Base-by-base conservation (phyloP, 768 basidiomycete genomes). In the Ramaria sp. region DNA sequence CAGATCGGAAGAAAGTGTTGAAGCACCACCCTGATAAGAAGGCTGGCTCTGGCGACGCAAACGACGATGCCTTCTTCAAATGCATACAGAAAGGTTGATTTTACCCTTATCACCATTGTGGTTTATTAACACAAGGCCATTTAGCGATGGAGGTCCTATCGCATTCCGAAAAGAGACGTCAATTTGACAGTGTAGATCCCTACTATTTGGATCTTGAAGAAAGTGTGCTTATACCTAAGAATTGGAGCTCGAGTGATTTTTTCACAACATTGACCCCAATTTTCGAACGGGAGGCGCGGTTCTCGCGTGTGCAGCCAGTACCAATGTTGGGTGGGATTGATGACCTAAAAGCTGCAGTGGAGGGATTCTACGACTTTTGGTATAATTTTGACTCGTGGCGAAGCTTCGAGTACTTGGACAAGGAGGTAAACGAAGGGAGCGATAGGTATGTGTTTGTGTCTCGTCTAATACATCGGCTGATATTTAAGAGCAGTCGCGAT, bases 381-480 rank as follows among this genome's bases (percentile, higher is more conserved):
- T 98, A 99, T 77, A 95, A 94, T 77, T 95, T 99, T 70, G 95
- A 97, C 69, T 89, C 86, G 61, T 99, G 95, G 95, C 76, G 95
- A 63, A 89, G 85, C 67, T 99, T 97, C 66, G 95, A 99, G 70
- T 97, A 92, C 76, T 73, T 87, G 60, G 95, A 99, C 73, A 98
- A 99, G 76, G 95, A 99, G 68, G 86, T 91, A 55, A 95, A 97
- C 67, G 95, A 99, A 71, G 95, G 95, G 10, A 90, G 88, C 58
- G 95, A 98, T 67, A 89, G 78, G 91, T 92, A 50, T 59, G 83
- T 9, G 52, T 20, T 50, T 15, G 22, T 18, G 32, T 22, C 13
- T 41, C 38, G 48, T 30, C 15, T 25, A 18, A 38, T 49, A 37
- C 24, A 22, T 30, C 44, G 5, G 15, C 41, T 37, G 12, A 13